These are phyloP conservation scores for Haematococcus lacustris DNA, from an alignment of 139 green algal genomes.

Conservation along the genomic window DNA sequence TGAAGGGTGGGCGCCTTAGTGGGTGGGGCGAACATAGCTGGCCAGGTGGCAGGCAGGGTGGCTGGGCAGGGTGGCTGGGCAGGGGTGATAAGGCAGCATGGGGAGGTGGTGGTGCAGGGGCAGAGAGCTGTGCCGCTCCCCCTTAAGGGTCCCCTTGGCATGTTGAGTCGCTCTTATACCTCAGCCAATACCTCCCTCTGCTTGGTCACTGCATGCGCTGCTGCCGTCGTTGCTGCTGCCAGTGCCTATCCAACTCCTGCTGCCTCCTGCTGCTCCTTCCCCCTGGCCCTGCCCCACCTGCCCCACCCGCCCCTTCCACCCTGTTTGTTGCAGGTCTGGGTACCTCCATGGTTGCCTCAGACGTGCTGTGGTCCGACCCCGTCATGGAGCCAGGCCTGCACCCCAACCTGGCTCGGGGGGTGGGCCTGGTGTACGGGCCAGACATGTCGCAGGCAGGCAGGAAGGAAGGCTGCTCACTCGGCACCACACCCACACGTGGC, in stretches of 20 bases:
- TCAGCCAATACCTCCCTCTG: neutral
- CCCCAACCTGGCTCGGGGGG: constrained; percentile 69
- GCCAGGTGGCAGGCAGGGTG: too few relatives aligned
- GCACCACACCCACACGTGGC: too few relatives aligned
- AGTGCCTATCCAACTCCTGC: too few relatives aligned
- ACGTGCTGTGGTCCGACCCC: constrained; percentile 95
- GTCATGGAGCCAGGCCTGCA: constrained; percentile 49
- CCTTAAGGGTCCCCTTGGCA: neutral
- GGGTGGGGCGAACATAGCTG: too few relatives aligned
- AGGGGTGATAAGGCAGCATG: too few relatives aligned
- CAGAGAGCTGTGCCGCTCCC: too few relatives aligned
- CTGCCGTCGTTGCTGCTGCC: neutral
- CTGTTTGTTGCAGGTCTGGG: constrained; percentile 27
- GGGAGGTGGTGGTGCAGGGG: too few relatives aligned
- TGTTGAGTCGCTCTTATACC: neutral
- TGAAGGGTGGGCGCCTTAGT: too few relatives aligned
- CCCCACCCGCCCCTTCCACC: neutral
- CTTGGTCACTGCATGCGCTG: neutral
- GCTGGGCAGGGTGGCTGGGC: too few relatives aligned
- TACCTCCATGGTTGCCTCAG: constrained; percentile 52
- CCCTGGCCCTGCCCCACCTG: neutral
- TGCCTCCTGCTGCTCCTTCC: neutral
- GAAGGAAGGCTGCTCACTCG: too few relatives aligned
- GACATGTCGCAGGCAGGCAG: constrained; percentile 82
- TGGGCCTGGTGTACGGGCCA: constrained; percentile 87